Evolutionary conservation across 2,329 filamentous ascomycete genomes (phyloP), one percentile per base, ranked within the genome.

Genomic region (Tolypocladium paradoxum): DNA sequence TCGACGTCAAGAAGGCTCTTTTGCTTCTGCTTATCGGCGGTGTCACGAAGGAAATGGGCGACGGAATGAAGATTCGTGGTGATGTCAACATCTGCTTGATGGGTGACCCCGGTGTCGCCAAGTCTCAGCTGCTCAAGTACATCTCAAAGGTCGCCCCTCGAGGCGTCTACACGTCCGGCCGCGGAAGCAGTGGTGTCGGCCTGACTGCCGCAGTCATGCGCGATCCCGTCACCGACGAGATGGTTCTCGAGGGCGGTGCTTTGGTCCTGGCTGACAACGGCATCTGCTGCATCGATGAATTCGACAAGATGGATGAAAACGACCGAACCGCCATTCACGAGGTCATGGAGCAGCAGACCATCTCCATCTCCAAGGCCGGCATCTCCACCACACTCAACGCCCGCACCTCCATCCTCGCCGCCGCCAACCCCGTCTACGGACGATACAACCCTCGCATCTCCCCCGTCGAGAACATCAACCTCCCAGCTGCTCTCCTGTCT

Each of bases 81-180:
- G 93, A 99, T 66, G 95, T 99, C 76, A 99, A 99, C 73, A 86
- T 99, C 57, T 97, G 93, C 69, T 75, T 99, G 65, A 99, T 99
- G 93, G 93, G 93, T 78, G 93, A 99, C 65, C 93, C 93, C 67
- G 93, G 93, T 89, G 93, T 99, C 66, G 93, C 93, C 74, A 99
- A 99, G 75, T 99, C 93, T 37, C 93, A 99, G 75, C 76, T 99
- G 60, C 80, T 99, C 60, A 97, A 96, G 73, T 99, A 99, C 70
- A 97, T 99, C 67, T 90, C 90, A 59, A 97, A 99, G 74, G 93
- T 99, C 33, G 92, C 93, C 1, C 93, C 93, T 56, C 88, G 93
- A 57, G 91, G 90, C 62, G 85, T 91, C 14, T 91, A 91, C 71
- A 91, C 87, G 6, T 88, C 87, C 4, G 87, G 87, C 57, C 85